Evolutionary conservation across 2,329 filamentous ascomycete species (phyloP), one percentile per base, ranked within the genome.

Genomic region (Fusarium fujikuroi): DNA sequence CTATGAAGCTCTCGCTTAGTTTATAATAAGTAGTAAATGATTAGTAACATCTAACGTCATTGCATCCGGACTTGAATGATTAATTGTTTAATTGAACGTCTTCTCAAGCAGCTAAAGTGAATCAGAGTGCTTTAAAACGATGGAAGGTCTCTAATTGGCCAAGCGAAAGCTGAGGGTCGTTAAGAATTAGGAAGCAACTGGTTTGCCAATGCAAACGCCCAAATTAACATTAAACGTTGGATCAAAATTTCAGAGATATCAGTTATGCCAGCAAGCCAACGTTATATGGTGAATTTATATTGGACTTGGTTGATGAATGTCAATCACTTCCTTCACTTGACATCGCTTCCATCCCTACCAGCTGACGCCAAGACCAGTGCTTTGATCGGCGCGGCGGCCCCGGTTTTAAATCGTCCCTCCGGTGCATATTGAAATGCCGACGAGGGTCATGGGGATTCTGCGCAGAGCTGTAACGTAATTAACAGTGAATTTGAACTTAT

Each of bases 401-500:
- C 11, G 1, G 47, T 19, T 19, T 34, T 19, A 18, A 19, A 14
- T 23, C 30, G 19, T 23, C 15, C 16, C 23, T 23, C 10, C 30
- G 11, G 9, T 10, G 11, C 8, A 50, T 4, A 11, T 4, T 23
- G 16, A 50, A 50, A 15, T 34, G 47, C 47, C 30, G 11, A 34
- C n/a, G 0, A 34, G 2, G 16, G 1, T 12, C 3, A 14, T n/a
- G 9, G n/a, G 16, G 21, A 23, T 23, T 34, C 2, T 7, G 5
- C 11, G 2, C 16, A 14, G 11, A 10, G 5, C 3, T 19, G 1
- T 3, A 9, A 10, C 11, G 5, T 7, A 14, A 12, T 7, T 2
- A 2, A 50, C 1, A 32, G 10, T n/a, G 3, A 18, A 32, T 12
- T 3, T 2, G 28, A 18, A 6, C 10, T 12, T n/a, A 1, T 7